phyloP scores from a whole-genome alignment of 352 stramenopile species.

The Phytophthora uliginosa region DNA sequence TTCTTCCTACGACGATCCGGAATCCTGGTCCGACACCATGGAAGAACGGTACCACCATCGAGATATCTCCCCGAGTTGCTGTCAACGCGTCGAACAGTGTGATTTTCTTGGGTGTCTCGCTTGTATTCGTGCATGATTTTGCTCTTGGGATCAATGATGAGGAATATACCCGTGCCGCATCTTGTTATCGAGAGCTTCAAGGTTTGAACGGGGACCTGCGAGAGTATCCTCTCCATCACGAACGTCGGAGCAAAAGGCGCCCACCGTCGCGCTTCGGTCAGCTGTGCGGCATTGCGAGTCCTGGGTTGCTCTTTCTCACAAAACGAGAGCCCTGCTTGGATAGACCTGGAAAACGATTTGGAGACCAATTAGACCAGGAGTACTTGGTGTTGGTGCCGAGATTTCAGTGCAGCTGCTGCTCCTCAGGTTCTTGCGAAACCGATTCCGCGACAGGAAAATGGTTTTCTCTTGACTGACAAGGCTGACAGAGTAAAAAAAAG shows the following conservation, averaged over 20 bases:
- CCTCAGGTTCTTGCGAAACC: too few relatives aligned
- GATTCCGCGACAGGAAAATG: too few relatives aligned
- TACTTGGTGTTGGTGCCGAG: too few relatives aligned
- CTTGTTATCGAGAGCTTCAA: conserved; percentile 14
- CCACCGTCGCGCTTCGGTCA: conserved; percentile 19
- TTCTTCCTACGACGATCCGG: conserved; percentile 33
- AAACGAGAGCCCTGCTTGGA: too few relatives aligned
- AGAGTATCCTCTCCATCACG: conserved; percentile 32
- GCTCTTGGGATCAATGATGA: conserved; percentile 32
- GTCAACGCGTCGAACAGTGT: conserved; percentile 7
- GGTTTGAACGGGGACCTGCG: conserved; percentile 16
- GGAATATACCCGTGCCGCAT: conserved; percentile 28
- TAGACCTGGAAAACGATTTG: too few relatives aligned
- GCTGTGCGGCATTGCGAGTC: too few relatives aligned
- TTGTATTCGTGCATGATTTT: conserved; percentile 28
- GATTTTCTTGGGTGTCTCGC: conserved; percentile 9
- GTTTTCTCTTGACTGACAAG: too few relatives aligned
- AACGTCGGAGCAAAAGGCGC: conserved; percentile 32
- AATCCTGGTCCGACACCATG: conserved; percentile 26
- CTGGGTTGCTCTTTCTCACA: too few relatives aligned
- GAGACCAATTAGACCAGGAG: too few relatives aligned
- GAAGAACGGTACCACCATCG: conserved; percentile 28
- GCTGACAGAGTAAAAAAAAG: too few relatives aligned
- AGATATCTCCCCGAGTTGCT: conserved; percentile 38
- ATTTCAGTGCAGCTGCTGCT: too few relatives aligned